phyloP scores from a whole-genome alignment of 2,329 filamentous ascomycete genomes.

The Diaporthe australafricana region DNA sequence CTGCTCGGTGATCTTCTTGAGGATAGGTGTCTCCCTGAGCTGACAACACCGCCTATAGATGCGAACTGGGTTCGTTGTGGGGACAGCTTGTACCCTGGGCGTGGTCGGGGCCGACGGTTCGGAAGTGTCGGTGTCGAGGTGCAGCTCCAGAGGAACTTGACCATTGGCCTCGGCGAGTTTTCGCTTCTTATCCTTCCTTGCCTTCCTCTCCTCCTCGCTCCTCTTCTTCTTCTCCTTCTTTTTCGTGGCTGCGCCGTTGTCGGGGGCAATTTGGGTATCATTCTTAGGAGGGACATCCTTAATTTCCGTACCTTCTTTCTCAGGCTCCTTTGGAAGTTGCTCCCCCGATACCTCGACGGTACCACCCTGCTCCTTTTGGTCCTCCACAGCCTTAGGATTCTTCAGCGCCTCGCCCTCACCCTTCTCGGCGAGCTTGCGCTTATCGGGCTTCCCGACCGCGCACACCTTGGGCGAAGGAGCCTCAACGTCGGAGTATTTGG shows the following conservation, averaged over 20 bases:
- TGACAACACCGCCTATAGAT: constrained; percentile 97
- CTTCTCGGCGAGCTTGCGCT: constrained; percentile 74
- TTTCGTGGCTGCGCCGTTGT: constrained; percentile 55
- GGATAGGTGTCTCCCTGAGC: constrained; percentile 88
- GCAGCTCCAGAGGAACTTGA: constrained; percentile 84
- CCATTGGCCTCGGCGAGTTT: constrained; percentile 90
- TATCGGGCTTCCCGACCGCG: constrained; percentile 66
- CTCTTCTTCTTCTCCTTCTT: constrained; percentile 98
- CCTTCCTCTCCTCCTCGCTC: constrained; percentile 91
- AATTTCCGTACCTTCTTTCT: constrained; percentile 47
- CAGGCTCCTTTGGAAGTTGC: constrained; percentile 52
- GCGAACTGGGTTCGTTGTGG: constrained; percentile 89
- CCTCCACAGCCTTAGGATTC: constrained; percentile 69
- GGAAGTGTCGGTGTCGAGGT: constrained; percentile 74
- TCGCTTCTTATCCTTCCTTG: constrained; percentile 89
- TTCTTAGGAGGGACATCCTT: constrained; percentile 39
- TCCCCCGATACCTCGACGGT: constrained; percentile 57
- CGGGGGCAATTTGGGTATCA: constrained; percentile 24
- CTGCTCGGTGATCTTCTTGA: constrained; percentile 93
- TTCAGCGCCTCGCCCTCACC: constrained; percentile 82
- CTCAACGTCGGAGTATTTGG: constrained; percentile 77
- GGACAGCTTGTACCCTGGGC: constrained; percentile 70
- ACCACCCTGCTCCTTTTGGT: constrained; percentile 61
- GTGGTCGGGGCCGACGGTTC: constrained; percentile 46
- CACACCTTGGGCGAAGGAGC: constrained; percentile 54